These are phyloP conservation scores for Sanguinoderma infundibulare DNA, from an alignment of 1,284 basidiomycete genomes.

Conservation along the genomic window DNA sequence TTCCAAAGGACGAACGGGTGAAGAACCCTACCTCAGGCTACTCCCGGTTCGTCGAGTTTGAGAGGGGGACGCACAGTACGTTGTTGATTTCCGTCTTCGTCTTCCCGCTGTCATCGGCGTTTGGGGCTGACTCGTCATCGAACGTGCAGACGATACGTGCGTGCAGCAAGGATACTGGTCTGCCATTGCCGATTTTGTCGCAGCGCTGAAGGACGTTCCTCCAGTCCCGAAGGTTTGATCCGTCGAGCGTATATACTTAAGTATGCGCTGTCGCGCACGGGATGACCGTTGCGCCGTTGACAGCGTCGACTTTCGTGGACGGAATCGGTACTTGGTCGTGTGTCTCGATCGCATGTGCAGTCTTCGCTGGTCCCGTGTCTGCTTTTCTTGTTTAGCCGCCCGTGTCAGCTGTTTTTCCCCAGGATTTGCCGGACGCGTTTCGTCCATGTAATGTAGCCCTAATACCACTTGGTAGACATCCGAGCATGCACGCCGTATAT, in stretches of 20 bases:
- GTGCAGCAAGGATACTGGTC: constrained; percentile 41
- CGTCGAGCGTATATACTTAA: background rate
- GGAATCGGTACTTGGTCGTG: too few relatives aligned
- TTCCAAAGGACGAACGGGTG: constrained; percentile 14
- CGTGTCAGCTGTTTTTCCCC: background rate
- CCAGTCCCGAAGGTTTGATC: background rate
- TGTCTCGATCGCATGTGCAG: background rate
- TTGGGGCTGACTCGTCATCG: background rate
- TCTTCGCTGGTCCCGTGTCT: background rate
- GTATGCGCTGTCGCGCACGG: background rate
- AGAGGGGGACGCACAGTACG: constrained; percentile 35
- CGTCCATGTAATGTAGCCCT: background rate
- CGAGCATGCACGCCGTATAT: background rate
- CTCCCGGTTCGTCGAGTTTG: constrained; percentile 35
- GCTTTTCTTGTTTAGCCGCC: background rate
- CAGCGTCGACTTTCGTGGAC: background rate
- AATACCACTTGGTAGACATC: background rate
- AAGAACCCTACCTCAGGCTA: constrained; percentile 5
- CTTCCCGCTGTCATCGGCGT: background rate
- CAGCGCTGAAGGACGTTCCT: background rate
- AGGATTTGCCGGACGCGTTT: too few relatives aligned
- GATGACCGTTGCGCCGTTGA: background rate
- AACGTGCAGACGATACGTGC: constrained; percentile 40
- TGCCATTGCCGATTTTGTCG: constrained; percentile 35
- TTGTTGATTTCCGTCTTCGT: background rate